Evolutionary conservation across 2,329 filamentous ascomycete species (phyloP).

Genomic region (Basipetospora chlamydospora): DNA sequence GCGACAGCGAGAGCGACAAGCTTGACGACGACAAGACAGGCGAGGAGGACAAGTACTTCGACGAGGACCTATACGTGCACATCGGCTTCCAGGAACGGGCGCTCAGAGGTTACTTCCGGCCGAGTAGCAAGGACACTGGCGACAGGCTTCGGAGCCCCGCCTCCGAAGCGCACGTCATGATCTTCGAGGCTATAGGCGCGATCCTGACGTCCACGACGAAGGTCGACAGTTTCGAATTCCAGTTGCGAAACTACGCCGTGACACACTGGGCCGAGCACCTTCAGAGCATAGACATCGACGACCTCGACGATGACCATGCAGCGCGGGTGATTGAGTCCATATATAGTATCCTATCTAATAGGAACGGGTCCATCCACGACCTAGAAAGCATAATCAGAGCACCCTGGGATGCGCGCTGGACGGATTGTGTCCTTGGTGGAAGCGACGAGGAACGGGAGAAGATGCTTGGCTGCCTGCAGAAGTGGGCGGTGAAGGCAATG

Average conservation of each 20-base stretch:
- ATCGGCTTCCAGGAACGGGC: conserved; percentile 3
- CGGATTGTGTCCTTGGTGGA: background rate
- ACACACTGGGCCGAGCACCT: background rate
- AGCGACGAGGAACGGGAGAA: background rate
- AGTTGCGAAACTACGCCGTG: background rate
- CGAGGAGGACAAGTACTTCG: background rate
- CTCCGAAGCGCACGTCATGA: conserved; percentile 1
- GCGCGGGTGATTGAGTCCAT: conserved; percentile 1
- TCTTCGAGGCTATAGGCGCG: background rate
- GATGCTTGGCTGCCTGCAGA: background rate
- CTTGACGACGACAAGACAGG: background rate
- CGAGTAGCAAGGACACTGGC: background rate
- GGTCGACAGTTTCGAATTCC: background rate
- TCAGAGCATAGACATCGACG: background rate
- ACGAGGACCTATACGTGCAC: background rate
- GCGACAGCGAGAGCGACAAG: conserved; percentile 3
- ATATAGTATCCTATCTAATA: conserved; percentile 3
- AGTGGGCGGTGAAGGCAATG: background rate
- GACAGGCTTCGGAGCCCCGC: conserved; percentile 2
- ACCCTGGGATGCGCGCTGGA: background rate
- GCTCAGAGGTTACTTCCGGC: conserved; percentile 2
- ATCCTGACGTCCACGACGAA: background rate
- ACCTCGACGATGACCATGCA: background rate
- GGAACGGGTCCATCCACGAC: background rate
- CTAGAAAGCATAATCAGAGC: too few relatives aligned